Conservation (phyloP, 305 asterid genomes). For the Fraxinus latifolia region DNA sequence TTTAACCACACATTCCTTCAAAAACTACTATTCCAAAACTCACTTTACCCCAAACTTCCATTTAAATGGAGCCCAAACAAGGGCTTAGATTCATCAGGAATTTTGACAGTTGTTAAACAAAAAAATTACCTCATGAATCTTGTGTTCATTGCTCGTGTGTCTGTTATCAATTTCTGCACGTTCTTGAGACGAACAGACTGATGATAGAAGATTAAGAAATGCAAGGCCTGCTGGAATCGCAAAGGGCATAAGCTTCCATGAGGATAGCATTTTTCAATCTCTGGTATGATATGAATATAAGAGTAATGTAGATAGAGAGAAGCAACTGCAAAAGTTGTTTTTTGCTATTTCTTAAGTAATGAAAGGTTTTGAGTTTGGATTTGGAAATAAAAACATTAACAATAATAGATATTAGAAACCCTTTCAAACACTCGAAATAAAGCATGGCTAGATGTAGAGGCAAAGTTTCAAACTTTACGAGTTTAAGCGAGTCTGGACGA, state of each 20-base stretch:
- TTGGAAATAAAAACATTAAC: neutral
- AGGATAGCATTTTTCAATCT: conserved; percentile 25
- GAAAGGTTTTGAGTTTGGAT: neutral
- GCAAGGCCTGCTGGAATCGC: conserved; percentile 28
- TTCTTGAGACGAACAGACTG: conserved; percentile 28
- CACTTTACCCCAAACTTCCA: too few relatives aligned
- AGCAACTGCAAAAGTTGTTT: conserved; percentile 17
- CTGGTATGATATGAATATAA: conserved; percentile 19
- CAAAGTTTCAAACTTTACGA: too few relatives aligned
- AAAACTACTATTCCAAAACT: too few relatives aligned
- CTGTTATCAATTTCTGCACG: conserved; percentile 12
- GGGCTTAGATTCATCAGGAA: conserved; percentile 2
- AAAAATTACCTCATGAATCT: conserved; percentile 27
- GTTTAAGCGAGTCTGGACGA: too few relatives aligned
- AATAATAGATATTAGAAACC: neutral
- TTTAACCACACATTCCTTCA: too few relatives aligned
- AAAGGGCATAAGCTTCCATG: conserved; percentile 27
- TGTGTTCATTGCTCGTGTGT: conserved; percentile 31
- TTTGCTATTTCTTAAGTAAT: neutral
- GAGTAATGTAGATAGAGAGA: conserved; percentile 18
- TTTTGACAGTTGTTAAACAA: neutral
- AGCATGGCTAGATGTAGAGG: too few relatives aligned
- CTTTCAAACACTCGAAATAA: neutral
- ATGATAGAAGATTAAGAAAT: conserved; percentile 29
- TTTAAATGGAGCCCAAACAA: too few relatives aligned